These are phyloP conservation scores for Favolaschia claudopus DNA, from an alignment of 768 basidiomycete species.

Conservation along the genomic window DNA sequence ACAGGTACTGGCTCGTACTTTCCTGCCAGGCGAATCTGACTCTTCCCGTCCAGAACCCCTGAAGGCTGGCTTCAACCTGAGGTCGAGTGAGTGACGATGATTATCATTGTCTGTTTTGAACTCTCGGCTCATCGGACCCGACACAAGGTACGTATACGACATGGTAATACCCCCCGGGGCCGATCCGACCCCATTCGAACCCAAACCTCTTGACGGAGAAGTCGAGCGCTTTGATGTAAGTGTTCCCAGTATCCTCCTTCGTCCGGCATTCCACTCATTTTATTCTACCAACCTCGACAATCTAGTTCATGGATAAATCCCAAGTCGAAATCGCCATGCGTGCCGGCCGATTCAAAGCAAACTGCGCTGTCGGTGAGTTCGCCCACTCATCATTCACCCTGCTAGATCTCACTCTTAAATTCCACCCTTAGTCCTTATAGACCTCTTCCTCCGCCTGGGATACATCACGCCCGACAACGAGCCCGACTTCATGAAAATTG, in stretches of 20 bases:
- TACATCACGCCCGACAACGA: constrained; percentile 90
- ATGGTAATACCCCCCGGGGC: constrained; percentile 66
- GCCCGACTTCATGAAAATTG: constrained; percentile 79
- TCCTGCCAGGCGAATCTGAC: neutral
- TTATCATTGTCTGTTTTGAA: neutral
- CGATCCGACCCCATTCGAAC: constrained; percentile 60
- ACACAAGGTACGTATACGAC: constrained; percentile 81
- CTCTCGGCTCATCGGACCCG: neutral
- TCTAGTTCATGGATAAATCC: constrained; percentile 70
- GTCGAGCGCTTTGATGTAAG: constrained; percentile 91
- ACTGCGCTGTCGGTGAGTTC: constrained; percentile 81
- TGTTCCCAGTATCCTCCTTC: neutral
- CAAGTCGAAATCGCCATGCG: constrained; percentile 72
- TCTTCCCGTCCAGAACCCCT: constrained; percentile 49
- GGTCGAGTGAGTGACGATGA: constrained; percentile 65
- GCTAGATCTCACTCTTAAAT: neutral
- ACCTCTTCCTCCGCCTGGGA: constrained; percentile 89
- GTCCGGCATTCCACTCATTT: neutral
- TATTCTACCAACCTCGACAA: neutral
- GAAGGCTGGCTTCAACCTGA: constrained; percentile 89
- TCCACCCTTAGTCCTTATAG: constrained; percentile 71
- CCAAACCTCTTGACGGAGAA: constrained; percentile 87
- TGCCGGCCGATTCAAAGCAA: constrained; percentile 85
- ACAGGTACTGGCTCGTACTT: constrained; percentile 49
- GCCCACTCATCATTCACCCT: neutral